Base-by-base conservation (phyloP, 1,284 basidiomycete species). In the Pseudozyma sp. region DNA sequence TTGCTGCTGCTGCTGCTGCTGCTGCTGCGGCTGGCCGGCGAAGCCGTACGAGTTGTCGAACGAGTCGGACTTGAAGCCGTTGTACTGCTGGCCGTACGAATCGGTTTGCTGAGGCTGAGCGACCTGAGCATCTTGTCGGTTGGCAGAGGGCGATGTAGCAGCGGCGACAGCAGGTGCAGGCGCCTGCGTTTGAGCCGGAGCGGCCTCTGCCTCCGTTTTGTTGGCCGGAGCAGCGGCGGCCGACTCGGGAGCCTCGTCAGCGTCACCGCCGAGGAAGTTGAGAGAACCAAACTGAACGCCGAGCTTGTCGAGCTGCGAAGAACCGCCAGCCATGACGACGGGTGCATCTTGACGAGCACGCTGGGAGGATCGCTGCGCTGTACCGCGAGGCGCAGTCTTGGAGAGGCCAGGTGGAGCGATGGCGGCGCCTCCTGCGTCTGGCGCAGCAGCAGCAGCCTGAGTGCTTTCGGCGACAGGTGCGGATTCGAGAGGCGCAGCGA, bases 281-380 rank as follows among this genome's bases (percentile, higher is more conserved):
- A 83, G 75, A 17, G 68, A 77, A 62, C 82, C 82, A 46, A 84
- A 84, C 54, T 81, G 75, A 31, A 83, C 73, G 50, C 81, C 82
- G 14, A 84, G 77, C 49, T 71, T 81, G 77, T 84, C 82, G 42
- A 83, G 71, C 54, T 75, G 66, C 5, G 79, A 72, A 29, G 67
- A 65, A 31, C 75, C 78, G 31, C 81, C 80, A n/a, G 81, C 75
- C 78, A 84, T 78, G 34, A 82, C 81, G 31, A 84, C 81, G 8
- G 82, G 69, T 17, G 75, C 77, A 24, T 83, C 81, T 58, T 83
- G 82, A 47, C 70, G 73, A 29, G 80, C 69, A n/a, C 82, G 75
- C 63, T 81, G 78, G 24, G 65, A 60, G 43, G 66, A 68, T 42
- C 79, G 72, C 60, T 78, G 76, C 11, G 68, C 60, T 9, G 51